Percentiles rank a stretch among this genome's conserved stretches.
These are phyloP conservation scores for Mastigamoeba balamuthi DNA, from an alignment of 78 protist genomes.

Conservation along the genomic window DNA sequence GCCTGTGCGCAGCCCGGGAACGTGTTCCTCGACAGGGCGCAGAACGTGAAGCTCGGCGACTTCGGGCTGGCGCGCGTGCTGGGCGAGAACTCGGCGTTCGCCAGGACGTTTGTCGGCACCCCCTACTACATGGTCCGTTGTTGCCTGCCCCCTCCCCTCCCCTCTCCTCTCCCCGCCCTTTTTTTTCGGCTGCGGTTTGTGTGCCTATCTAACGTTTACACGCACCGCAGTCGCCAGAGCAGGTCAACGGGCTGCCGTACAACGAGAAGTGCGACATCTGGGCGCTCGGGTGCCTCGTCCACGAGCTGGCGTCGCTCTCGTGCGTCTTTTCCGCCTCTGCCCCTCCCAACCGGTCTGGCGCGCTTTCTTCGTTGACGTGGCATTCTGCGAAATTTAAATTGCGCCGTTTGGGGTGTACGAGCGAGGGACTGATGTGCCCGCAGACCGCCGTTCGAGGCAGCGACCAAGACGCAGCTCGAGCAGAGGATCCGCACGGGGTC, in stretches of 20 bases:
- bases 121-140: conserved; percentile 79
- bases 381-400: too few relatives aligned
- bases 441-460: conserved; percentile 72
- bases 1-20: too few relatives aligned
- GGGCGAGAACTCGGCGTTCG: conserved; percentile 27
- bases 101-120: conserved; percentile 80
- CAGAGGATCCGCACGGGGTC: conserved; percentile 46
- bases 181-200: neutral
- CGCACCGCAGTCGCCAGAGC: too few relatives aligned
- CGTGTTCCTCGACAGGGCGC: conserved; percentile 51
- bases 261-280: conserved; percentile 75
- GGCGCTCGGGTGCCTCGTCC: conserved; percentile 73
- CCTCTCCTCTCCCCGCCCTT: neutral
- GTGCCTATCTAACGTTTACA: neutral
- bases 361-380: neutral
- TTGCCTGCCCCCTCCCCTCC: too few relatives aligned
- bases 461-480: conserved; percentile 21
- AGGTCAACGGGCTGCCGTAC: conserved; percentile 47
- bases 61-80: conserved; percentile 84
- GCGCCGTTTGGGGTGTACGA: too few relatives aligned
- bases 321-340: neutral
- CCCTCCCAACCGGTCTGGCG: neutral
- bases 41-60: conserved; percentile 80
- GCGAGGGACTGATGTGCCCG: too few relatives aligned
- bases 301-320: conserved; percentile 47